Base-by-base conservation (phyloP, 2,329 filamentous ascomycete genomes). In the Apiospora hydei region DNA sequence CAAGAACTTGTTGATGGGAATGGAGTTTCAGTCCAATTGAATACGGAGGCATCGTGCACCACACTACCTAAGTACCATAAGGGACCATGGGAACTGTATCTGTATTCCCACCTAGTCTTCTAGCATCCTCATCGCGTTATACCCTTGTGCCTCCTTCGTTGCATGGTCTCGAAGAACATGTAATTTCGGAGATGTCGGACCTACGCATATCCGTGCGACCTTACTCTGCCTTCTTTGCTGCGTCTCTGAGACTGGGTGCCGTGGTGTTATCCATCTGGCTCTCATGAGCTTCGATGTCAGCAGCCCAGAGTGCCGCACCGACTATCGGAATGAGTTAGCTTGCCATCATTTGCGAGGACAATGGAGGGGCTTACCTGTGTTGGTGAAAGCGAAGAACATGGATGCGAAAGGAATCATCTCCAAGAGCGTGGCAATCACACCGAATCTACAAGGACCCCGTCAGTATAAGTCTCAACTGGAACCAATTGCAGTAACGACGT, bases 271-370 rank as follows among this genome's bases (percentile, higher is more conserved):
- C 83, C 85, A 88, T 88, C 53, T 82, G 80, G 13, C 82, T 85
- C 71, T 85, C 83, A 76, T 86, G 86, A 41, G 83, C 81, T 81
- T 97, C 94, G 72, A 97, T 89, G 81, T 97, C 95, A 24, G 94
- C 93, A 53, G 96, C 95, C 95, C 95, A 98, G n/a, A 98, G 84
- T 10, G 96, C 96, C 70, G 95, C 96, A 10, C 95, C 96, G 72
- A 97, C 94, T 91, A 67, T 10, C 49, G 49, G 49, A 61, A 38
- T 14, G 72, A 41, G 61, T 73, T 18, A 69, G 47, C 16, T 24
- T 57, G 21, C n/a, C 24, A 30, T 16, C 47, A 69, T 5, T 26
- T 10, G 4, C 21, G 16, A 16, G 49, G n/a, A 8, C 43, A 30
- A 66, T 47, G 51, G 26, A 34, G 47, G 61, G 13, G 75, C 83